Evolutionary conservation across 768 basidiomycete genomes (phyloP).

Genomic region (Rhodocollybia butyracea): DNA sequence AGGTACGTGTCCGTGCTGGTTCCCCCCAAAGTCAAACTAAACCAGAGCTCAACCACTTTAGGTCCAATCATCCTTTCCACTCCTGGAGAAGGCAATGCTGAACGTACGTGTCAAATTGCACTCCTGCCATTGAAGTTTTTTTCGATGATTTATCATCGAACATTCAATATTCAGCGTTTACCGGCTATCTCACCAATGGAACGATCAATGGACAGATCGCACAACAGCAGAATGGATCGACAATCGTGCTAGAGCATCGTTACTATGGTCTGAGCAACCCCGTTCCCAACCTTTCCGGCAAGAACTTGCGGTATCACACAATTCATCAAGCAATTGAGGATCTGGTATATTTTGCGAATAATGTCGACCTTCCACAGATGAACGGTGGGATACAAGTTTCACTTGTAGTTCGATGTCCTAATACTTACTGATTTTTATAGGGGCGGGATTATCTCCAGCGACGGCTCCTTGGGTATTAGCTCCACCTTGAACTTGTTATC

Average conservation of each 20-base stretch:
- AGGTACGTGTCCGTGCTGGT: too few relatives aligned
- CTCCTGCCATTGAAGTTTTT: background rate
- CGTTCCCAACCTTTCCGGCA: conserved; percentile 34
- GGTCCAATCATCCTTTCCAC: conserved; percentile 35
- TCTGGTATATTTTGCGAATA: conserved; percentile 46
- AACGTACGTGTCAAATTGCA: conserved; percentile 15
- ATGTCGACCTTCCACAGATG: conserved; percentile 43
- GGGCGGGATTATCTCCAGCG: conserved; percentile 18
- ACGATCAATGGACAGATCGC: conserved; percentile 42
- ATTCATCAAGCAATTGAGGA: conserved; percentile 52
- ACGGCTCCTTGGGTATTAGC: conserved; percentile 36
- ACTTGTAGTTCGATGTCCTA: background rate
- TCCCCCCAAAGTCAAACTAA: background rate
- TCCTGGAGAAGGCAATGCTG: conserved; percentile 30
- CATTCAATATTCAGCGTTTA: conserved; percentile 18
- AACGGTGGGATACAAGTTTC: conserved; percentile 38
- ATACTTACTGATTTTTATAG: background rate
- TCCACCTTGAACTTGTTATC: background rate
- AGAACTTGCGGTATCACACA: conserved; percentile 39
- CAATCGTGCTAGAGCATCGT: conserved; percentile 46
- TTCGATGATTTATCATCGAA: background rate
- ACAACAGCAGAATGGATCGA: conserved; percentile 39
- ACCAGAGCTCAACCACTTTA: conserved; percentile 11
- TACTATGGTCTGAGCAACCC: conserved; percentile 51
- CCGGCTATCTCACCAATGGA: conserved; percentile 39